Conservation (phyloP, 139 green algal genomes). For the Chlamydomonas sp. region DNA sequence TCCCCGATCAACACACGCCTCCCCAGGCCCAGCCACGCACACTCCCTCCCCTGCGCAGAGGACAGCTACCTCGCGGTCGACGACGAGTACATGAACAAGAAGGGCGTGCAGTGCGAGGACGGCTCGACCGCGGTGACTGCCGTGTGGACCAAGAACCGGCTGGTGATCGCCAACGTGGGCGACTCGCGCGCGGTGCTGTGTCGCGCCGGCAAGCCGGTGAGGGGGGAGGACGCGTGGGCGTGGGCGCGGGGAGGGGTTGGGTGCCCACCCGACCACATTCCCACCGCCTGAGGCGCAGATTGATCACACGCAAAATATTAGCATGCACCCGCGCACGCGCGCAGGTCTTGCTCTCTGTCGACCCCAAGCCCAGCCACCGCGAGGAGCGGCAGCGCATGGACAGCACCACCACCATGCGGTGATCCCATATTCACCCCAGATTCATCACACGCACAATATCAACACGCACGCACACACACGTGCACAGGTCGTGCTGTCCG, state of each 20-base stretch:
- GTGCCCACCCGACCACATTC: neutral
- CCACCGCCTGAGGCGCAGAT: constrained; percentile 1
- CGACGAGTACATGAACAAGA: constrained; percentile 65
- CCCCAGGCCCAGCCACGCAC: too few species aligned
- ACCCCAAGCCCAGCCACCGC: constrained; percentile 92
- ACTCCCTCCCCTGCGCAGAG: too few species aligned
- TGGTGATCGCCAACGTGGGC: constrained; percentile 87
- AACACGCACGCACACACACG: constrained; percentile 72
- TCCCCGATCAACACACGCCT: too few species aligned
- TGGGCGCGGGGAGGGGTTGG: neutral
- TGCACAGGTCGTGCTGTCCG: constrained; percentile 51
- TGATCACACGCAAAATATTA: constrained; percentile 74
- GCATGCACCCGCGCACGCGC: constrained; percentile 67
- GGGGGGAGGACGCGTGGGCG: neutral
- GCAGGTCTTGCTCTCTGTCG: constrained; percentile 59
- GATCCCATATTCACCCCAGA: neutral
- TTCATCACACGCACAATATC: constrained; percentile 69
- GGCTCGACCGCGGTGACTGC: constrained; percentile 78
- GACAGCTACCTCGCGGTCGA: constrained; percentile 74
- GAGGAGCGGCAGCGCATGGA: constrained; percentile 91
- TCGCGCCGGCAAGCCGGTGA: constrained; percentile 45
- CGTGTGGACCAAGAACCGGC: constrained; percentile 54
- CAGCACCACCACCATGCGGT: constrained; percentile 23
- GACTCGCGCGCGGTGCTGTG: constrained; percentile 84
- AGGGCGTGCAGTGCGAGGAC: constrained; percentile 47